A percentile compares a stretch with the other conserved stretches of the same genome.
Conservation (phyloP, 1,284 basidiomycete species). For the Papiliotrema flavescens region DNA sequence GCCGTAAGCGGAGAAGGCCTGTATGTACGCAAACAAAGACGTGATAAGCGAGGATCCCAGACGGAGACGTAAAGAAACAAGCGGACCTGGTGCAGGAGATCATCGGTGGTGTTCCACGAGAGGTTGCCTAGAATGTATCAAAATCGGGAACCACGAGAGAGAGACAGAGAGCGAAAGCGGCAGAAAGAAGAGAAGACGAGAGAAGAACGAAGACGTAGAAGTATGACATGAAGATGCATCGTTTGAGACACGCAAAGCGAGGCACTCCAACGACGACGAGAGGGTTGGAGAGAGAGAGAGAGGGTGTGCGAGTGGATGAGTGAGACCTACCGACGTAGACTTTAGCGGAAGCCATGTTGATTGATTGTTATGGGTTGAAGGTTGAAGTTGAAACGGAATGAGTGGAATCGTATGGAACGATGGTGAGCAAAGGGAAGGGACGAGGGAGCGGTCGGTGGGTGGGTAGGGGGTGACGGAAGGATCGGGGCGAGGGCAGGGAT, state of each 20-base stretch:
- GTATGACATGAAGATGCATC: constrained; percentile 6
- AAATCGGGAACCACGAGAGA: not conserved
- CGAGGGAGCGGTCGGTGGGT: too few relatives aligned
- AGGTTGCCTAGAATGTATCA: constrained; percentile 50
- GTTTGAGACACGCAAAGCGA: constrained; percentile 9
- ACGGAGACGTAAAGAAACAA: constrained; percentile 42
- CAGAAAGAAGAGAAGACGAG: not conserved
- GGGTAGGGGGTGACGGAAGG: too few relatives aligned
- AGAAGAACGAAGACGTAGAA: not conserved
- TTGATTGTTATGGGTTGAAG: not conserved
- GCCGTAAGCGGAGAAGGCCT: constrained; percentile 47
- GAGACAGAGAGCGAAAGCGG: not conserved
- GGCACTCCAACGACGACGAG: not conserved
- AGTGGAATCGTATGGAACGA: too few relatives aligned
- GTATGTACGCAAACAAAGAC: constrained; percentile 8
- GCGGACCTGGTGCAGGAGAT: constrained; percentile 70
- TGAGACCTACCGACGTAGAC: constrained; percentile 29
- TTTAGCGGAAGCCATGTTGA: constrained; percentile 19
- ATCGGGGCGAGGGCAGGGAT: too few relatives aligned
- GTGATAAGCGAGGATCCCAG: constrained; percentile 60
- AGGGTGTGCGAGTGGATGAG: not conserved
- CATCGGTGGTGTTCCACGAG: constrained; percentile 84
- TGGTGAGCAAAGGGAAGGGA: too few relatives aligned
- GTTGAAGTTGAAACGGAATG: too few relatives aligned
- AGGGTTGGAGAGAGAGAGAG: not conserved